A percentile compares a stretch with the other conserved stretches of the same genome.
Conservation (phyloP, 2,329 filamentous ascomycete species). For the Graphium sp. region DNA sequence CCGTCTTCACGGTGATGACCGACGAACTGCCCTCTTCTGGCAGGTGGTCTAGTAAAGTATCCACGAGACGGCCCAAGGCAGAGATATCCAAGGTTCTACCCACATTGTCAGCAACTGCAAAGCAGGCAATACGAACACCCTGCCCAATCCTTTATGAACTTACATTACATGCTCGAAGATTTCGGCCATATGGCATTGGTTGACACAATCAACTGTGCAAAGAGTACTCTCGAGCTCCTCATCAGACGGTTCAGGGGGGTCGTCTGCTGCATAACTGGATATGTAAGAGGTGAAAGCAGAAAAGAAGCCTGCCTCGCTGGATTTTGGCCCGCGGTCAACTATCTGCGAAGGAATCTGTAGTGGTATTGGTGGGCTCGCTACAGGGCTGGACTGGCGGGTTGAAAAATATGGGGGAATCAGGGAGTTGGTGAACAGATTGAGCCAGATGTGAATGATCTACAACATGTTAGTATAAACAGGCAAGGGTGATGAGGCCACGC, state of each 20-base stretch:
- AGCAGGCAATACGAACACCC: background rate
- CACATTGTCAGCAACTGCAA: background rate
- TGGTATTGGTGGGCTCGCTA: slow-evolving; percentile 56
- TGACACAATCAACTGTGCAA: slow-evolving; percentile 86
- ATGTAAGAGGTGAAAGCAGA: slow-evolving; percentile 93
- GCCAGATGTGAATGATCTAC: slow-evolving; percentile 76
- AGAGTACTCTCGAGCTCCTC: slow-evolving; percentile 94
- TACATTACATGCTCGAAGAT: slow-evolving; percentile 72
- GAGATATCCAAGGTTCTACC: slow-evolving; percentile 43
- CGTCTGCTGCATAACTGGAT: slow-evolving; percentile 95
- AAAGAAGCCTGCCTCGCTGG: slow-evolving; percentile 70
- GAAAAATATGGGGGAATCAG: slow-evolving; percentile 69
- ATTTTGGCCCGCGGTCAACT: slow-evolving; percentile 69
- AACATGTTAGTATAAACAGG: slow-evolving; percentile 11
- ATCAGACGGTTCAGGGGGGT: slow-evolving; percentile 91
- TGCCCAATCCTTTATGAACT: slow-evolving; percentile 13
- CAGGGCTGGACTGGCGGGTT: slow-evolving; percentile 16
- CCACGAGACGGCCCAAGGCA: slow-evolving; percentile 33
- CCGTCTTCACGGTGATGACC: slow-evolving; percentile 82
- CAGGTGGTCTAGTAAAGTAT: slow-evolving; percentile 64
- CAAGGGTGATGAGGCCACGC: slow-evolving; percentile 18
- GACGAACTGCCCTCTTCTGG: slow-evolving; percentile 65
- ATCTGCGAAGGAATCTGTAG: slow-evolving; percentile 83
- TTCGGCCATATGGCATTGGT: slow-evolving; percentile 68
- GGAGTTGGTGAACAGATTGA: slow-evolving; percentile 93